Conservation (phyloP, 2,329 filamentous ascomycete species). For the Stagonosporopsis chrysanthemi region DNA sequence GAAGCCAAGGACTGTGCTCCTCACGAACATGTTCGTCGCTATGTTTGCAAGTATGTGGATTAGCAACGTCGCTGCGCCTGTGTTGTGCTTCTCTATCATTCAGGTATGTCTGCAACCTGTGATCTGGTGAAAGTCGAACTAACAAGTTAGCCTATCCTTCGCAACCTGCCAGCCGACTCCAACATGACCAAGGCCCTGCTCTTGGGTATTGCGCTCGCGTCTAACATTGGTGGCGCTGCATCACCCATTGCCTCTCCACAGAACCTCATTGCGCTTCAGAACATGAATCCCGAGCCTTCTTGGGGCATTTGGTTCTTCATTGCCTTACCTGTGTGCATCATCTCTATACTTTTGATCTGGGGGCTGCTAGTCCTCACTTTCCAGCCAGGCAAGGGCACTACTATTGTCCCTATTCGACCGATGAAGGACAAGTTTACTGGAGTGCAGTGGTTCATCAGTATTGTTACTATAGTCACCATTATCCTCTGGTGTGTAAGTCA, state of each 20-base stretch:
- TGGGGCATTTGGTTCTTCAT: slow-evolving; percentile 99
- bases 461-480: slow-evolving; percentile 85
- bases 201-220: slow-evolving; percentile 91
- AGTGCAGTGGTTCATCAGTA: slow-evolving; percentile 89
- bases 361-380: slow-evolving; percentile 83
- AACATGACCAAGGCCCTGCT: slow-evolving; percentile 95
- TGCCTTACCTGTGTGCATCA: slow-evolving; percentile 87
- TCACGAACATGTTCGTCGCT: slow-evolving; percentile 99
- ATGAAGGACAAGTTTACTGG: slow-evolving; percentile 88
- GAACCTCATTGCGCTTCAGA: slow-evolving; percentile 94
- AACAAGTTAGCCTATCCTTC: slow-evolving; percentile 79
- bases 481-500: slow-evolving; percentile 91
- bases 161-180: slow-evolving; percentile 88
- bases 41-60: slow-evolving; percentile 99
- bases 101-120: slow-evolving; percentile 65
- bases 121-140: background rate
- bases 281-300: slow-evolving; percentile 89
- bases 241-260: slow-evolving; percentile 97
- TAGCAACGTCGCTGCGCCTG: slow-evolving; percentile 95
- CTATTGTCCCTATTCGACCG: slow-evolving; percentile 88
- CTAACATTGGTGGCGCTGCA: slow-evolving; percentile 94
- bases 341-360: slow-evolving; percentile 91
- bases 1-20: slow-evolving; percentile 81
- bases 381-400: slow-evolving; percentile 81
- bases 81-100: slow-evolving; percentile 97